Evolutionary conservation across 495 filamentous ascomycete genomes (phyloP), one percentile per base, ranked within the genome.

Genomic region (Sabuloglossum arenarium): DNA sequence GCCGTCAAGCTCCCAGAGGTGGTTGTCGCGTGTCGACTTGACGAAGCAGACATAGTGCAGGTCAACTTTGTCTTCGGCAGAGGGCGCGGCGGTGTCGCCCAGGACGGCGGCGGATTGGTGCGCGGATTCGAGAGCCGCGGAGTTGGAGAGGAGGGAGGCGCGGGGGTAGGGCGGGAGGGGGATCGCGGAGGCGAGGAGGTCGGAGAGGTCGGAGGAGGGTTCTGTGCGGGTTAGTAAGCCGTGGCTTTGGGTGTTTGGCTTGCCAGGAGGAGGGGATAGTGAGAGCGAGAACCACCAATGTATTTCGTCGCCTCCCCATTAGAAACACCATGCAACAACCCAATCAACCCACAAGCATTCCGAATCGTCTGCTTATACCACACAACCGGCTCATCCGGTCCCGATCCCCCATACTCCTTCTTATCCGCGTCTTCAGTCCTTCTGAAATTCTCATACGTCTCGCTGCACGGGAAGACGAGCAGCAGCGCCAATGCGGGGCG

Each of bases 1-100:
- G 9, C 88, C 87, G 71, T 94, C 86, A 58, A 95, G 69, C 74
- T 93, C 88, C 80, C 88, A 94, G 59, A 94, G 64, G 59, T 73
- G 73, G 46, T 79, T 79, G 64, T 81, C 76, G 57, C 70, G 71
- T n/a, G 63, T 68, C 0, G 76, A 77, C 70, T 83, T 86, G 6
- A 90, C 85, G 71, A 94, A 93, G 58, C 79, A 81, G 59, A 94
- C 85, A 70, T 87, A 93, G 66, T 94, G 88, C 0, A 59, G 34
- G 37, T 64, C 64, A 16, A 61, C 62, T 43, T 55, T 60, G 10
- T 45, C 55, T 14, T 67, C 65, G 12, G 51, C 60, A 19, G 31
- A 68, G 21, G 85, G 87, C 50, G 85, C 82, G 34, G 67, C 68
- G 3, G 85, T 87, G 67, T 87, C 84, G 10, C 89, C 90, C 62